Conservation (phyloP, 129 eudicot genomes). For the Flaveria trinervia region DNA sequence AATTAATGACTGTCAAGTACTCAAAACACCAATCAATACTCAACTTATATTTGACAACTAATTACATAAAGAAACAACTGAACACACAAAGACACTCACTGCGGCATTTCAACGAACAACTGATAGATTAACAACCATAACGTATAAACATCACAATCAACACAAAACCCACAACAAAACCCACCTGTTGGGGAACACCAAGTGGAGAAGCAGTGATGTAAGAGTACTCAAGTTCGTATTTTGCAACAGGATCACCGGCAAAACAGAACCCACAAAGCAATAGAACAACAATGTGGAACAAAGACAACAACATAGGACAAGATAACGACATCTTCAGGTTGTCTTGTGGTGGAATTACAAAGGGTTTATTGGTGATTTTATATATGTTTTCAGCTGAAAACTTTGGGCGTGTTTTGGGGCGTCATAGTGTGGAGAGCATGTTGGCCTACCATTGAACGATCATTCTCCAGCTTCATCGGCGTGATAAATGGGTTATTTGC, state of each 20-base stretch:
- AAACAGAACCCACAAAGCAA: constrained; percentile 41
- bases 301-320: constrained; percentile 25
- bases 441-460: constrained; percentile 26
- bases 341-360: constrained; percentile 11
- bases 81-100: background rate
- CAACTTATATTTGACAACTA: background rate
- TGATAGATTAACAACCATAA: background rate
- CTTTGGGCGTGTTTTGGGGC: constrained; percentile 40
- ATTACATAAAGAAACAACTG: background rate
- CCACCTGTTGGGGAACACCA: constrained; percentile 90
- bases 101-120: constrained; percentile 14
- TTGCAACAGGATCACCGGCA: constrained; percentile 55
- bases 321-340: constrained; percentile 21
- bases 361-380: constrained; percentile 13
- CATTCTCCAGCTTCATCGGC: constrained; percentile 27
- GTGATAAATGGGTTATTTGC: constrained; percentile 30
- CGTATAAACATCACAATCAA: background rate
- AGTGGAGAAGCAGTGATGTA: constrained; percentile 89
- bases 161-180: background rate
- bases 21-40: too few species aligned
- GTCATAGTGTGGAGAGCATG: constrained; percentile 35
- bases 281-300: constrained; percentile 45
- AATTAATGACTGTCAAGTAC: too few species aligned
- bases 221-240: constrained; percentile 53
- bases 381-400: background rate